Evolutionary conservation across 1,284 basidiomycete genomes (phyloP), one percentile per base, ranked within the genome.

Genomic region (Microbotryum lychnidis-dioicae): DNA sequence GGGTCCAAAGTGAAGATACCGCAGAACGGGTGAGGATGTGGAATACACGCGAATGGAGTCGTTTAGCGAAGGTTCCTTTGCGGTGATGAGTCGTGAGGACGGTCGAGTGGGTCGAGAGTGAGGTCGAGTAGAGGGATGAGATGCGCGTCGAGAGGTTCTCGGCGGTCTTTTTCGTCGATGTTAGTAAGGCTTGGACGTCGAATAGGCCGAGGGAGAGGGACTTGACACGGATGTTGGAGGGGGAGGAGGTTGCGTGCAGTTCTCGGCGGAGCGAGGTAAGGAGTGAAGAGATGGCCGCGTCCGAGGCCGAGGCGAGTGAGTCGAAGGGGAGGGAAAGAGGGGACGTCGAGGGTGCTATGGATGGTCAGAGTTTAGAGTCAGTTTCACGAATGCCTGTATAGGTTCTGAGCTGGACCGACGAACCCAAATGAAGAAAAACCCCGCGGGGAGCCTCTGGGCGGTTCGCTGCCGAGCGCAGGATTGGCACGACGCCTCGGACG

Each of bases 221-320:
- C 4, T 52, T 47, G 56, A 69, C 37, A 9, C 46, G 29, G 25
- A 67, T 50, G 37, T 60, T 54, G 9, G 46, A 18, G 1, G 46
- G 14, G 3, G 56, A 47, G 2, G 60, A 44, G 6, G 65, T 53
- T 14, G 60, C 49, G 16, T 51, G 16, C 31, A 67, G 47, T 33
- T 69, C 68, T 4, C 68, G 63, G 0, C 66, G 61, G 47, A 69
- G 65, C 1, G 66, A 67, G 47, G 61, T 56, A 49, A 67, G 54
- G 21, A 69, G 31, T 1, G 65, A 63, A 5, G 49, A 12, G 42
- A 62, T 57, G 21, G 66, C 63, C 21, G 58, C 57, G n/a, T 59
- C 54, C 37, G 60, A 45, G 45, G 68, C 60, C 6, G 66, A 69
- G 2, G 61, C 29, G 51, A 67, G 60, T 3, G 62, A 54, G 29